These are phyloP conservation scores for Capsicum pubescens DNA, from an alignment of 257 asterid genomes.

Conservation along the genomic window DNA sequence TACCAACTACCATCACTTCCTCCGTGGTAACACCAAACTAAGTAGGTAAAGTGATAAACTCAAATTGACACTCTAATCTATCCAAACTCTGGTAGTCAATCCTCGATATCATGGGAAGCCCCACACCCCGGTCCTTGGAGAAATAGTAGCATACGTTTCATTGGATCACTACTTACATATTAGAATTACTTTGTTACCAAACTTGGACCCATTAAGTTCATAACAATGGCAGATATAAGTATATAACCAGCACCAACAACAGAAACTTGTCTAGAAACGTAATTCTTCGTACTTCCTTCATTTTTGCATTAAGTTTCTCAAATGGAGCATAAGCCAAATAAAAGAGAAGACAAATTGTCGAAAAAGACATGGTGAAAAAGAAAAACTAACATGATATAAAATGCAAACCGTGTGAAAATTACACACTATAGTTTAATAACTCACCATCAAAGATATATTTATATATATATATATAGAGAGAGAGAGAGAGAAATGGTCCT, in stretches of 20 bases:
- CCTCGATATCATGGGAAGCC: neutral
- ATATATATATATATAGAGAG: too few relatives aligned
- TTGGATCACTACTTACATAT: neutral
- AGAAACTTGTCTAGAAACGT: neutral
- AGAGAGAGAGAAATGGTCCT: neutral
- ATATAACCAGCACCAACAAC: neutral
- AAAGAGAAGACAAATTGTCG: neutral
- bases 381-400: neutral
- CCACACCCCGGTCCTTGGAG: neutral
- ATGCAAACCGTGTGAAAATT: neutral
- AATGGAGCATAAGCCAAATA: constrained; percentile 9
- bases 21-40: neutral
- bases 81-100: neutral
- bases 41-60: neutral
- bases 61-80: neutral
- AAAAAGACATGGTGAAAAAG: neutral
- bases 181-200: neutral
- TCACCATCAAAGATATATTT: neutral
- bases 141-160: neutral
- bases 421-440: neutral
- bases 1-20: neutral
- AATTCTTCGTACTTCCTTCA: neutral
- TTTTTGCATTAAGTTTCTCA: neutral
- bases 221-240: neutral
- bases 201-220: neutral